These are phyloP conservation scores for Ilyonectria mors-panacis DNA, from an alignment of 2,329 filamentous ascomycete species.

Conservation along the genomic window DNA sequence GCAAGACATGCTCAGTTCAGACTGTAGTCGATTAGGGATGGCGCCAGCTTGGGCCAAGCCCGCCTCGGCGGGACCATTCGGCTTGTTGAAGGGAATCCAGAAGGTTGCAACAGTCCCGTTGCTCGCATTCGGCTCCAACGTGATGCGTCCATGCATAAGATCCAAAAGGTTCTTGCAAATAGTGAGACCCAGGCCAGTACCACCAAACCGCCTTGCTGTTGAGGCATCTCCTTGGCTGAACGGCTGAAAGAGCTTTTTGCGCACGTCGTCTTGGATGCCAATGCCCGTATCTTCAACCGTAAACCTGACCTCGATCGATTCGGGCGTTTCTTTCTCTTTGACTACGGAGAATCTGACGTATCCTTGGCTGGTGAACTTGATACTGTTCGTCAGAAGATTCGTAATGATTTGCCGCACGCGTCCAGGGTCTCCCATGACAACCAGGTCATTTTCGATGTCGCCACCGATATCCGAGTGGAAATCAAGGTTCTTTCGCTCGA, in stretches of 20 bases:
- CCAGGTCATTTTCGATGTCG: constrained; percentile 76
- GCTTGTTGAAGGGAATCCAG: constrained; percentile 83
- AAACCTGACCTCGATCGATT: constrained; percentile 78
- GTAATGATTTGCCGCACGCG: constrained; percentile 87
- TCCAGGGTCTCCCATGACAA: constrained; percentile 89
- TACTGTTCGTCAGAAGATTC: constrained; percentile 83
- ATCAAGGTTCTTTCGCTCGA: constrained; percentile 82
- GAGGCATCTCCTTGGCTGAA: constrained; percentile 88
- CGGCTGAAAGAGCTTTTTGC: constrained; percentile 81
- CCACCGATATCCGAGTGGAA: constrained; percentile 77
- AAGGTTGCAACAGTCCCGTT: constrained; percentile 82
- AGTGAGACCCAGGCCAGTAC: constrained; percentile 82
- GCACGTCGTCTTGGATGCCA: constrained; percentile 84
- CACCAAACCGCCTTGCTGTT: constrained; percentile 83
- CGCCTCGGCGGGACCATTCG: constrained; percentile 64
- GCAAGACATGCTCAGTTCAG: constrained; percentile 75
- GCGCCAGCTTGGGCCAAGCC: constrained; percentile 73
- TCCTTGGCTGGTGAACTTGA: constrained; percentile 81
- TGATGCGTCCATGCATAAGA: constrained; percentile 84
- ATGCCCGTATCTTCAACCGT: constrained; percentile 84
- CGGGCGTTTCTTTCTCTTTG: constrained; percentile 74
- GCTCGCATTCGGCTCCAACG: constrained; percentile 76
- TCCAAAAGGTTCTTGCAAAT: constrained; percentile 87
- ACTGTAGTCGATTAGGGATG: constrained; percentile 77
- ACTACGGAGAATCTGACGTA: constrained; percentile 76